Conservation (phyloP, 352 stramenopile genomes). For the Salisapilia sapeloensis region DNA sequence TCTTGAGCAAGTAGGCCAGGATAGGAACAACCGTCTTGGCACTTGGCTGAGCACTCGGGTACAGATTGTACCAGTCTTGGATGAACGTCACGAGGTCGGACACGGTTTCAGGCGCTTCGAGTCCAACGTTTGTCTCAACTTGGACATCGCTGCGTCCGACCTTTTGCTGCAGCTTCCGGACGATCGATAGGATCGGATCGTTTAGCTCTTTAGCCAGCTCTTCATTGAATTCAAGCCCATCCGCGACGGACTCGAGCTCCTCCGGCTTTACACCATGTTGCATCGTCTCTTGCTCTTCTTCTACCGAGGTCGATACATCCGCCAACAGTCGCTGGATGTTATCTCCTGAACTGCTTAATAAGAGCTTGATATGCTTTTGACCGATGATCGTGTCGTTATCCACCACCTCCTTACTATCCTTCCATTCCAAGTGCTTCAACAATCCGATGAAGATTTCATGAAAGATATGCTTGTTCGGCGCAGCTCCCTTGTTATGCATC, state of each 20-base stretch:
- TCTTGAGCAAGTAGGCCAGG: slow-evolving; percentile 29
- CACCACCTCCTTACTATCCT: slow-evolving; percentile 4
- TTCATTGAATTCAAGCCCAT: slow-evolving; percentile 1
- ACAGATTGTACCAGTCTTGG: slow-evolving; percentile 79
- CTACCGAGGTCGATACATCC: too few relatives aligned
- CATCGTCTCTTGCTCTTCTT: too few relatives aligned
- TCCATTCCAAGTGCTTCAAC: slow-evolving; percentile 15
- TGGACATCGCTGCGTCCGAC: background rate
- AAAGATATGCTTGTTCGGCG: slow-evolving; percentile 44
- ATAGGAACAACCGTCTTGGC: slow-evolving; percentile 66
- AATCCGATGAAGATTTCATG: slow-evolving; percentile 50
- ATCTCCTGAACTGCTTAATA: too few relatives aligned
- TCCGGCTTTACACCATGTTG: too few relatives aligned
- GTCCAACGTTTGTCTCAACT: slow-evolving; percentile 11
- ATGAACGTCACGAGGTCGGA: slow-evolving; percentile 55
- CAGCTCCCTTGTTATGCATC: slow-evolving; percentile 61
- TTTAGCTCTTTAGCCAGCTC: background rate
- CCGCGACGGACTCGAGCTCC: too few relatives aligned
- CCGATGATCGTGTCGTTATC: slow-evolving; percentile 1
- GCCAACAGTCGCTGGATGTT: too few relatives aligned
- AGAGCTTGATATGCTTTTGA: too few relatives aligned
- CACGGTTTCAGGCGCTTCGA: slow-evolving; percentile 19
- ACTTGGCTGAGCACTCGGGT: slow-evolving; percentile 28
- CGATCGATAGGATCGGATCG: too few relatives aligned
- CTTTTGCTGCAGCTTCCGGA: too few relatives aligned